phyloP scores from a whole-genome alignment of 208 protist genomes.

The Leishmania lainsoni region DNA sequence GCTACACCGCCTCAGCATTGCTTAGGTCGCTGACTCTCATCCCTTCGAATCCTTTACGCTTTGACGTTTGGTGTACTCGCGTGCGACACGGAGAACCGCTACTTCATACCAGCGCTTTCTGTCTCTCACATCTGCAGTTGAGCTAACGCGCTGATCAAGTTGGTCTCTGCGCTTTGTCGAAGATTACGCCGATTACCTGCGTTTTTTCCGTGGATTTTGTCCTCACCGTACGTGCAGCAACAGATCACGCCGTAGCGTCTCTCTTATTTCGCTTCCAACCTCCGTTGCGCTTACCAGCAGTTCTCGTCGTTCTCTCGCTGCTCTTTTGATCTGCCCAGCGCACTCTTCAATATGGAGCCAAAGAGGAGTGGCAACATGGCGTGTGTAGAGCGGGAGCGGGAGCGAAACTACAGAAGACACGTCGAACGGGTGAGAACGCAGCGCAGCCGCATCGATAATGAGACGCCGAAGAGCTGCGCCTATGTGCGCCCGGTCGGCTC shows the following conservation, averaged over 20 bases:
- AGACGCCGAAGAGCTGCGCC: conserved; percentile 33
- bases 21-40: background rate
- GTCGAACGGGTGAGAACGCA: conserved; percentile 50
- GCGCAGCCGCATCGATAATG: conserved; percentile 55
- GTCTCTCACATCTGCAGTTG: background rate
- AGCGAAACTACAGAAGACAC: conserved; percentile 57
- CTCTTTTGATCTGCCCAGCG: background rate
- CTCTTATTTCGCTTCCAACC: background rate
- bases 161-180: background rate
- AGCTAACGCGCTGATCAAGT: background rate
- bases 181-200: background rate
- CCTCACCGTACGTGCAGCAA: background rate
- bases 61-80: background rate
- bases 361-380: conserved; percentile 23
- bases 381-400: conserved; percentile 37
- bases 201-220: background rate
- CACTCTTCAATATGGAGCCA: conserved; percentile 12
- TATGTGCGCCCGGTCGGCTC: conserved; percentile 44
- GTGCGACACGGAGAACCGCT: background rate
- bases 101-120: background rate
- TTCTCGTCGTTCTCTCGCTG: background rate
- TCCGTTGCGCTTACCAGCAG: no score
- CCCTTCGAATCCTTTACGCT: background rate
- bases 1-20: background rate
- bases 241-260: background rate